Evolutionary conservation across 805 yeast genomes (phyloP).

Genomic region (Wickerhamomyces kurtzmanii): DNA sequence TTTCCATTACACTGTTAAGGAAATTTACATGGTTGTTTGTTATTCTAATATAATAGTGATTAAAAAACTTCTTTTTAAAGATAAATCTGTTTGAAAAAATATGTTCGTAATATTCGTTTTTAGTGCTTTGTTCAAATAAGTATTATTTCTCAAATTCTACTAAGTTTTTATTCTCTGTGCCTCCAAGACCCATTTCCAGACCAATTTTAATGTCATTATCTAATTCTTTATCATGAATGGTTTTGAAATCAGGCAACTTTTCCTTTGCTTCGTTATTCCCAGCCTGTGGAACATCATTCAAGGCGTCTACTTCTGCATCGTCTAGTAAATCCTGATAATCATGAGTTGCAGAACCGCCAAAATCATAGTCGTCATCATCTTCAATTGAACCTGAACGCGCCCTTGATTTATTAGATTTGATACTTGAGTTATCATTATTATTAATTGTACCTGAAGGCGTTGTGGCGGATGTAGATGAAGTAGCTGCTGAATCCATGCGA

Average conservation of each 20-base stretch:
- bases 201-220: constrained; percentile 5
- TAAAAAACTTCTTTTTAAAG: no score
- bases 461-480: constrained; percentile 6
- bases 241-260: constrained; percentile 15
- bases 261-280: constrained; percentile 4
- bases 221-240: constrained; percentile 18
- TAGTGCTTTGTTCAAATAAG: no score
- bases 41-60: no score
- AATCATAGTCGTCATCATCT: constrained; percentile 43
- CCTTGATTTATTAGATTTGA: constrained; percentile 7
- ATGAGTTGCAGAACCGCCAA: constrained; percentile 25
- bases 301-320: constrained; percentile 37
- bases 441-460: no score
- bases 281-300: constrained; percentile 19
- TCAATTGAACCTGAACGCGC: constrained; percentile 7
- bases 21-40: no score
- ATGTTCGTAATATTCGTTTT: no score
- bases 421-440: constrained; percentile 3
- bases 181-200: constrained; percentile 7
- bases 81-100: no score
- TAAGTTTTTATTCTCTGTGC: constrained; percentile 20
- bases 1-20: no score
- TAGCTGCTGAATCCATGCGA: constrained; percentile 70
- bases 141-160: constrained; percentile 38
- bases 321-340: constrained; percentile 35